Percentiles rank a stretch among this genome's conserved stretches.
phyloP scores from a whole-genome alignment of 805 yeast genomes.

The Starmera caribaea region DNA sequence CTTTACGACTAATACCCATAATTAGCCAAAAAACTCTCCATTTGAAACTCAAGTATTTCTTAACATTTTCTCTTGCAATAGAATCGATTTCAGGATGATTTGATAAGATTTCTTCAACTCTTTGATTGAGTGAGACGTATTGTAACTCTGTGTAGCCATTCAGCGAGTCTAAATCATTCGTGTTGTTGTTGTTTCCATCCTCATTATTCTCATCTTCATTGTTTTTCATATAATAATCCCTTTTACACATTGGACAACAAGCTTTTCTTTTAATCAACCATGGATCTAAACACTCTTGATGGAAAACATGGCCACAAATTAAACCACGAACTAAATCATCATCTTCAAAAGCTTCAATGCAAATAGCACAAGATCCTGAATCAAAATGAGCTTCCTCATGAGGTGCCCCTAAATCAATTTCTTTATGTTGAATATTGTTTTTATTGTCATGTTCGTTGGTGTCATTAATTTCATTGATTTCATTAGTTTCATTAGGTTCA shows the following conservation, averaged over 20 bases:
- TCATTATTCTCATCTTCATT: constrained; percentile 7
- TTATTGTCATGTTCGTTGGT: not conserved
- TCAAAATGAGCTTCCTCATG: constrained; percentile 34
- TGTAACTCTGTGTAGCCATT: constrained; percentile 21
- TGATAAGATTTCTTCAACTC: constrained; percentile 30
- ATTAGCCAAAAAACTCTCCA: constrained; percentile 38
- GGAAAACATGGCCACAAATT: constrained; percentile 79
- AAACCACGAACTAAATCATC: constrained; percentile 62
- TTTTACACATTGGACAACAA: constrained; percentile 77
- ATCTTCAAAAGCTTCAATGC: constrained; percentile 56
- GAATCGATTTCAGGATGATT: constrained; percentile 36
- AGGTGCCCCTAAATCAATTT: constrained; percentile 15
- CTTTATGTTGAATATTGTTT: not conserved
- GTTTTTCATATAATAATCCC: constrained; percentile 41
- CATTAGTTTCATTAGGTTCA: not conserved
- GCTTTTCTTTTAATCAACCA: constrained; percentile 72
- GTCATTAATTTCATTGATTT: not conserved
- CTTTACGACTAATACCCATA: constrained; percentile 43
- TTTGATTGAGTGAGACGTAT: constrained; percentile 30
- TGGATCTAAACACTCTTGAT: constrained; percentile 68
- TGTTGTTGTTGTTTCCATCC: constrained; percentile 4
- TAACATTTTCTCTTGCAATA: constrained; percentile 31
- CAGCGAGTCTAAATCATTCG: constrained; percentile 10
- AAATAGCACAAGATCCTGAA: constrained; percentile 71
- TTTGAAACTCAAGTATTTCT: constrained; percentile 21